phyloP scores from a whole-genome alignment of 805 yeast species.

The Saccharomycopsis sp. region DNA sequence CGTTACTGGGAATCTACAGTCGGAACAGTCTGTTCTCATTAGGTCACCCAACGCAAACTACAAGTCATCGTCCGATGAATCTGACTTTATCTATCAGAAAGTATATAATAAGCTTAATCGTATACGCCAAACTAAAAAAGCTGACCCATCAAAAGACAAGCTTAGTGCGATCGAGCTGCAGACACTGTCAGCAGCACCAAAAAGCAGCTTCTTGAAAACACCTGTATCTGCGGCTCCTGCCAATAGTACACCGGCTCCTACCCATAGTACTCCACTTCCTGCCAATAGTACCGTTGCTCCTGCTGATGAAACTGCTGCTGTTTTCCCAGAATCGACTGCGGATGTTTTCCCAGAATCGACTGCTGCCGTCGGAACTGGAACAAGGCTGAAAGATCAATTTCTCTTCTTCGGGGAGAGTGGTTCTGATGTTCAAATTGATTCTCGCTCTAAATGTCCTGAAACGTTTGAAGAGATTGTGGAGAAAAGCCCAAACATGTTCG shows the following conservation, averaged over 20 bases:
- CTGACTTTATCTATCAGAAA: neutral
- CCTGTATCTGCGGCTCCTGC: neutral
- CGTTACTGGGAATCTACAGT: neutral
- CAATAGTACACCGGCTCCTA: too few species aligned
- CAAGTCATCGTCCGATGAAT: neutral
- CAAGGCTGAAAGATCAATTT: neutral
- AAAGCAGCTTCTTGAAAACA: neutral
- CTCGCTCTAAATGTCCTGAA: neutral
- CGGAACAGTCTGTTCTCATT: neutral
- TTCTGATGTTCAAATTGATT: neutral
- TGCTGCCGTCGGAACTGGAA: too few species aligned
- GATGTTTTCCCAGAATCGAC: too few species aligned
- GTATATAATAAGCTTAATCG: neutral
- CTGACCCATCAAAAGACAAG: neutral
- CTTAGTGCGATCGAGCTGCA: neutral
- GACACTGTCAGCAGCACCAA: neutral
- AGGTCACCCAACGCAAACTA: neutral
- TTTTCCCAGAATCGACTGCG: too few species aligned
- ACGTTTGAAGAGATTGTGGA: neutral
- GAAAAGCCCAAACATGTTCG: neutral
- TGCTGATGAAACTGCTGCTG: too few species aligned
- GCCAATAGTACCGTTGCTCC: too few species aligned
- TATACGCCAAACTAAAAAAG: neutral
- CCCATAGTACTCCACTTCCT: too few species aligned
- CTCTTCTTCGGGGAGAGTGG: neutral